Evolutionary conservation across 306 rosid genomes (phyloP).

Genomic region (Gleditsia sinensis): DNA sequence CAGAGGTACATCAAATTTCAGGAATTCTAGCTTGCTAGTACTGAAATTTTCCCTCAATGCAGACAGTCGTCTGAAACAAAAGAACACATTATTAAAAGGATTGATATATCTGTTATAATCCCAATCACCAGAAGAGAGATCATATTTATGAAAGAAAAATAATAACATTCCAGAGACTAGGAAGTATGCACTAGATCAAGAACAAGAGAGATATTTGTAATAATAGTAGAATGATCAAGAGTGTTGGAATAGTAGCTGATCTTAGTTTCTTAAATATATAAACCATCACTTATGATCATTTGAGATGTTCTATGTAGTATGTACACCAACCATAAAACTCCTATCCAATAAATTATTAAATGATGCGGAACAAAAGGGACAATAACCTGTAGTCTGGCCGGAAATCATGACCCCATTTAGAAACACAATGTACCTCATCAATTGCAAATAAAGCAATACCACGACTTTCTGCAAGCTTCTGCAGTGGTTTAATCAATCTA

Average conservation of each 20-base stretch:
- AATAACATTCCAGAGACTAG: conserved; percentile 2
- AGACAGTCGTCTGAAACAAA: conserved; percentile 74
- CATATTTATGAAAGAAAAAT: conserved; percentile 16
- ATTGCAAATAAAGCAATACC: conserved; percentile 93
- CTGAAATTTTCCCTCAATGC: conserved; percentile 75
- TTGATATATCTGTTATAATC: background rate
- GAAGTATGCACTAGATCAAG: conserved; percentile 5
- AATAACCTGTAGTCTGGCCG: conserved; percentile 90
- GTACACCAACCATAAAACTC: conserved; percentile 5
- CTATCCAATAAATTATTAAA: background rate
- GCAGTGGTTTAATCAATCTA: conserved; percentile 83
- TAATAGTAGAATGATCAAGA: conserved; percentile 3
- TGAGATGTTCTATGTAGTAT: conserved; percentile 9
- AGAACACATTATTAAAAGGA: conserved; percentile 22
- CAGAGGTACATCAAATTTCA: conserved; percentile 73
- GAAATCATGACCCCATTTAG: conserved; percentile 98
- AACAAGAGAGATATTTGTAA: conserved; percentile 5
- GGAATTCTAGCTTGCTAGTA: conserved; percentile 58
- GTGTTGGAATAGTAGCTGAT: background rate
- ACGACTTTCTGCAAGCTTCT: conserved; percentile 66
- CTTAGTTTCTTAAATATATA: conserved; percentile 8
- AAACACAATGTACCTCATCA: conserved; percentile 96
- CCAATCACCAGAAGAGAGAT: background rate
- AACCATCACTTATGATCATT: conserved; percentile 1
- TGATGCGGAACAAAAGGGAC: background rate